phyloP scores from a whole-genome alignment of 2,329 filamentous ascomycete species.

The Aspergillus quadricinctus region DNA sequence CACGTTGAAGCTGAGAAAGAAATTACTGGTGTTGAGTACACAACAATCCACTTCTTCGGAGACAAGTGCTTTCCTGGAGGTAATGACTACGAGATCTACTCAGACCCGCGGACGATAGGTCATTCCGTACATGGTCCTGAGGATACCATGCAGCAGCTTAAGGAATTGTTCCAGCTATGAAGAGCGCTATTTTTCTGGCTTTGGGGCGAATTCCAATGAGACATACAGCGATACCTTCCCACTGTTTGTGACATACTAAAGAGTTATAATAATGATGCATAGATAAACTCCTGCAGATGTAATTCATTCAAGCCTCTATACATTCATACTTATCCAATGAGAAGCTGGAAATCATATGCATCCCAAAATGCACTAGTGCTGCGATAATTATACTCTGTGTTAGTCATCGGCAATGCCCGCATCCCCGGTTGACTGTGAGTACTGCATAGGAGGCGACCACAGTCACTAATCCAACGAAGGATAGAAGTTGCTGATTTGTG shows the following conservation, averaged over 20 bases:
- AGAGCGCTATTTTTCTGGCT: not conserved
- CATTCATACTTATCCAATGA: not conserved
- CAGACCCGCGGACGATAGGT: conserved; percentile 73
- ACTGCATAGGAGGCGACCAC: not conserved
- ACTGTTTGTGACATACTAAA: not conserved
- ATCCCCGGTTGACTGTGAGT: not conserved
- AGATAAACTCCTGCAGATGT: not conserved
- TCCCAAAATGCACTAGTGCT: not conserved
- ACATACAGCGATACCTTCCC: not conserved
- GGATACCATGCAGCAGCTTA: conserved; percentile 75
- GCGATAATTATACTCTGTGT: not conserved
- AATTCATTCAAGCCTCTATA: not conserved
- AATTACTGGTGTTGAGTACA: conserved; percentile 62
- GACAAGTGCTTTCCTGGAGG: conserved; percentile 90
- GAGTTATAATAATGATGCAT: not conserved
- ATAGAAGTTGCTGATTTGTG: not conserved
- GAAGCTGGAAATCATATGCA: not conserved
- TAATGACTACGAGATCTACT: conserved; percentile 94
- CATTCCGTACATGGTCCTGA: conserved; percentile 78
- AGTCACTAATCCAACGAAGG: not conserved
- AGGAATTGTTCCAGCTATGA: conserved; percentile 71
- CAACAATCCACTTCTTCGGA: conserved; percentile 93
- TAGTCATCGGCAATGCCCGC: conserved; percentile 3
- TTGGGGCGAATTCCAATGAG: not conserved
- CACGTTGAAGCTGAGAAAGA: conserved; percentile 81